Evolutionary conservation across 768 basidiomycete species (phyloP).

Genomic region (Mycena polygramma): DNA sequence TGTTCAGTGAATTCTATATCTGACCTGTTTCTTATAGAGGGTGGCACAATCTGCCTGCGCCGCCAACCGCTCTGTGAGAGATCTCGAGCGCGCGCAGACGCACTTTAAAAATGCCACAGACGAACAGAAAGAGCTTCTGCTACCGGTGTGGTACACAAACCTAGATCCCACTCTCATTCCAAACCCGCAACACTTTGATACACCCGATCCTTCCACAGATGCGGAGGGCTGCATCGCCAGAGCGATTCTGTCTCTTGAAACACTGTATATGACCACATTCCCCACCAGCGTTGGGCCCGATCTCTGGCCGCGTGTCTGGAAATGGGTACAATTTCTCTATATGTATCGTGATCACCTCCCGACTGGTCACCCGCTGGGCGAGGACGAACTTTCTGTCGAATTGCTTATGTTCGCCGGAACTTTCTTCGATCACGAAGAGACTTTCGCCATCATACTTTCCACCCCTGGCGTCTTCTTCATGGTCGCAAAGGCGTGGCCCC

Average conservation of each 20-base stretch:
- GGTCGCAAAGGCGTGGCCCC: slow-evolving; percentile 1
- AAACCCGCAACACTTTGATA: background rate
- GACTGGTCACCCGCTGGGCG: background rate
- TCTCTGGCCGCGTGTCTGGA: background rate
- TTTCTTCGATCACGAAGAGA: too few relatives aligned
- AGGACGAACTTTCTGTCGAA: background rate
- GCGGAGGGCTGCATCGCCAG: background rate
- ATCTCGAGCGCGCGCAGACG: background rate
- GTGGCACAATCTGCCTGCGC: background rate
- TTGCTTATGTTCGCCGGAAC: background rate
- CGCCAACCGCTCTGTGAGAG: background rate
- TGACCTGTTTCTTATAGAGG: background rate
- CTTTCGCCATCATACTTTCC: background rate
- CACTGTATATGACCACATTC: background rate
- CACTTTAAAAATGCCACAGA: background rate
- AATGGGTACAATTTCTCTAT: background rate
- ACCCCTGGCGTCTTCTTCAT: background rate
- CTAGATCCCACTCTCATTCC: background rate
- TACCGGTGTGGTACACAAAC: background rate
- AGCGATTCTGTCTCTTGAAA: background rate
- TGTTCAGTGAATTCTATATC: background rate
- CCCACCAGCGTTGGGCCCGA: background rate
- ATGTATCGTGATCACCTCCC: background rate
- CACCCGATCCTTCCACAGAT: background rate
- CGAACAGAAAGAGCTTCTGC: background rate